A percentile compares a stretch with the other conserved stretches of the same genome.
Conservation (phyloP, 2,329 filamentous ascomycete species). For the Claviceps digitariae region DNA sequence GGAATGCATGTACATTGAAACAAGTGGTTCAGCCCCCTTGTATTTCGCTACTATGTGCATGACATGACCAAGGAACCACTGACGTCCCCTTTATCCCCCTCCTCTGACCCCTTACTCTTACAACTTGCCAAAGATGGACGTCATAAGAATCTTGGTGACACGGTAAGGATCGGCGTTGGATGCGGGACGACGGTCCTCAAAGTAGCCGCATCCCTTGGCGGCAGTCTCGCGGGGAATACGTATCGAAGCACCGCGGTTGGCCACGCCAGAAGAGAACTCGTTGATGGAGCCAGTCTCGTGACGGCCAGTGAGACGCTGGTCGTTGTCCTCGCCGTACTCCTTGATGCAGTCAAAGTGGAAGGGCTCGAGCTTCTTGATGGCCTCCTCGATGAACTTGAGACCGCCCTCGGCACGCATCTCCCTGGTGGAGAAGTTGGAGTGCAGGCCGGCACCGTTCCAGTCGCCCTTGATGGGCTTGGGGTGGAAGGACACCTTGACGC, state of each 20-base stretch:
- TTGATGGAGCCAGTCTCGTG: constrained; percentile 95
- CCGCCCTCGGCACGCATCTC: constrained; percentile 83
- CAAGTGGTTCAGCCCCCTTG: no score
- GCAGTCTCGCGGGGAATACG: constrained; percentile 79
- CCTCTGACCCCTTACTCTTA: neutral
- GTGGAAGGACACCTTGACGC: constrained; percentile 85
- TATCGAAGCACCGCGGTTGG: constrained; percentile 89
- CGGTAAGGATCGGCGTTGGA: constrained; percentile 84
- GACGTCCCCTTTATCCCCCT: neutral
- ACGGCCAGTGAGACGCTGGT: constrained; percentile 77
- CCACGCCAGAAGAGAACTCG: constrained; percentile 84
- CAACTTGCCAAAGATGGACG: constrained; percentile 40
- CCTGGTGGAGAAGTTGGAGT: constrained; percentile 86
- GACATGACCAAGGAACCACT: no score
- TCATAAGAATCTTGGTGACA: constrained; percentile 65
- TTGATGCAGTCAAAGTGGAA: constrained; percentile 76
- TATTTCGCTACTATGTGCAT: no score
- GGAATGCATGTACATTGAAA: no score
- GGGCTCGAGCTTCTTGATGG: constrained; percentile 69
- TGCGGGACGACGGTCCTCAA: constrained; percentile 71
- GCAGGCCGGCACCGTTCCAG: constrained; percentile 92
- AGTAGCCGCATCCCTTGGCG: constrained; percentile 87
- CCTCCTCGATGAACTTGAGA: constrained; percentile 86
- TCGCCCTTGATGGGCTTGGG: constrained; percentile 88
- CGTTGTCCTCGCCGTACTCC: constrained; percentile 93